Evolutionary conservation across 2,329 filamentous ascomycete genomes (phyloP).

Genomic region (Acrodontium crateriforme): DNA sequence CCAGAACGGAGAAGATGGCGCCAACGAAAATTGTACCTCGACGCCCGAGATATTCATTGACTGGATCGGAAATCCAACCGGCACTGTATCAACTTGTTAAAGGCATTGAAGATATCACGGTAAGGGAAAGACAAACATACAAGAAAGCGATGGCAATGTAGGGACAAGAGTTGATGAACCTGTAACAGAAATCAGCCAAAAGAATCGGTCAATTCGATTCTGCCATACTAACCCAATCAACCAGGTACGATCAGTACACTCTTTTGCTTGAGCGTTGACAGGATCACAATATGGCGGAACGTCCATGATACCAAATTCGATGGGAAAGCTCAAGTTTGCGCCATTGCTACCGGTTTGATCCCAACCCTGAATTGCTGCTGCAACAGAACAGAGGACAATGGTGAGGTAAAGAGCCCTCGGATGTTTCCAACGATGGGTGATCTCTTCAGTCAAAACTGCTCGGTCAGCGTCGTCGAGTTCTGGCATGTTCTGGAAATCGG

Average conservation of each 20-base stretch:
- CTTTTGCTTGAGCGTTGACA: too few relatives aligned
- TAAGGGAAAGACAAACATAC: not conserved
- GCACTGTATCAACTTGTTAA: not conserved
- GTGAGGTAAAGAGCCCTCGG: slow-evolving; percentile 35
- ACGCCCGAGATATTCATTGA: slow-evolving; percentile 20
- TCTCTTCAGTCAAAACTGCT: slow-evolving; percentile 31
- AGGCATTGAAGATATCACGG: not conserved
- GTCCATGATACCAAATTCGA: slow-evolving; percentile 18
- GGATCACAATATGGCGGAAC: too few relatives aligned
- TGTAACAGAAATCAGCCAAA: too few relatives aligned
- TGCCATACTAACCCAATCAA: too few relatives aligned
- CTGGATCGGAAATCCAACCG: slow-evolving; percentile 28
- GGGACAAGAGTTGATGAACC: slow-evolving; percentile 46
- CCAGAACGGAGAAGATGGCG: slow-evolving; percentile 45
- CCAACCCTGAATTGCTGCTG: slow-evolving; percentile 39
- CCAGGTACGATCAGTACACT: too few relatives aligned
- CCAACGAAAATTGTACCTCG: slow-evolving; percentile 27
- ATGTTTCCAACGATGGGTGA: slow-evolving; percentile 37
- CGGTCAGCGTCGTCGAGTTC: slow-evolving; percentile 30
- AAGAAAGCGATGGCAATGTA: slow-evolving; percentile 27
- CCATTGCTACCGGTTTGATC: slow-evolving; percentile 41
- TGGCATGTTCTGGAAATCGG: slow-evolving; percentile 30
- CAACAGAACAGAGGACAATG: slow-evolving; percentile 39
- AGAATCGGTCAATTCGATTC: too few relatives aligned
- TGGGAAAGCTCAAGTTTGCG: slow-evolving; percentile 38